A percentile compares a stretch with the other conserved stretches of the same genome.
Evolutionary conservation across 345 rosid genomes (phyloP).

Genomic region (Acer saccharum): DNA sequence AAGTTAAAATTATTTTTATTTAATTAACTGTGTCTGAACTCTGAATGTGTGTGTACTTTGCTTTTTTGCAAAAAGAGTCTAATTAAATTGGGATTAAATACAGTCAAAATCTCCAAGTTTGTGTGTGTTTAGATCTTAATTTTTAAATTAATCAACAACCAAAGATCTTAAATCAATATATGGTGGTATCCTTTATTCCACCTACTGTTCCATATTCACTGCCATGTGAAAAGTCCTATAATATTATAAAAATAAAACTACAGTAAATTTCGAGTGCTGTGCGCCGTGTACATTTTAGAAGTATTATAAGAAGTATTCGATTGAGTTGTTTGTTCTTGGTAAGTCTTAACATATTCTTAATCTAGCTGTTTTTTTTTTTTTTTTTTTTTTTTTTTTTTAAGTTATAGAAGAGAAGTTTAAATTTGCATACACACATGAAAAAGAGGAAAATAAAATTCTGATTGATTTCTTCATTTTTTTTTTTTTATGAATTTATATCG

Average conservation of each 20-base stretch:
- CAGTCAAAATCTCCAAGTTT: conserved; percentile 8
- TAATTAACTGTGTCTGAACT: neutral
- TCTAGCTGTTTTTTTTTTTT: too few species aligned
- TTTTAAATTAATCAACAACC: neutral
- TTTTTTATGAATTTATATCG: too few species aligned
- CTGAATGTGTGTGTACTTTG: neutral
- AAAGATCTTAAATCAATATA: neutral
- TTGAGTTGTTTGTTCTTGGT: too few species aligned
- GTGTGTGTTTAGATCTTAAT: neutral
- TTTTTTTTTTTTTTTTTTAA: too few species aligned
- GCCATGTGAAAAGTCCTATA: neutral
- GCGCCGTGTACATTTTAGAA: too few species aligned
- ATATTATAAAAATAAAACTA: neutral
- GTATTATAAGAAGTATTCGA: too few species aligned
- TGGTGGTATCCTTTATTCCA: neutral
- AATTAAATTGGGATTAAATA: neutral
- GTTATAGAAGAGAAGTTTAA: too few species aligned
- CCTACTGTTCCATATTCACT: neutral
- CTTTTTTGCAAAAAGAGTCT: neutral
- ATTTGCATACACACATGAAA: too few species aligned
- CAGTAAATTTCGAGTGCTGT: too few species aligned
- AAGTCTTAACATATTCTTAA: too few species aligned
- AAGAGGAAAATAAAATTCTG: neutral
- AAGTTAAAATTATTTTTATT: conserved; percentile 20
- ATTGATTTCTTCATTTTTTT: neutral